A percentile compares a stretch with the other conserved stretches of the same genome.
phyloP scores from a whole-genome alignment of 148 eudicot species.

The Cornus kousa region DNA sequence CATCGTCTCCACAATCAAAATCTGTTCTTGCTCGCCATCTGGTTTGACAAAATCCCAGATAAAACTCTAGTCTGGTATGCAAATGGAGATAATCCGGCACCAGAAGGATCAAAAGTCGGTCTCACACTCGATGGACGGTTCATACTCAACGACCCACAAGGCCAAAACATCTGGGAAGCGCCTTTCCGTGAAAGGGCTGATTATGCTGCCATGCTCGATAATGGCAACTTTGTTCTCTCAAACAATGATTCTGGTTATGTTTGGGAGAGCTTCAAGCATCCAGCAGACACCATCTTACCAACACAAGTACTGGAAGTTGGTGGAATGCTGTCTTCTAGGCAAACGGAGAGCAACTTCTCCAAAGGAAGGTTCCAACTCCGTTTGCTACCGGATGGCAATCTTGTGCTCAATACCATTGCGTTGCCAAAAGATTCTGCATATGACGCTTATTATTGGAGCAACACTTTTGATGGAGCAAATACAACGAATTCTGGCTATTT shows the following conservation, averaged over 20 bases:
- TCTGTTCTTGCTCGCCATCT: constrained; percentile 26
- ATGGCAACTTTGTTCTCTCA: constrained; percentile 26
- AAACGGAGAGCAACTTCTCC: constrained; percentile 18
- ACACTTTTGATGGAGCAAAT: constrained; percentile 1
- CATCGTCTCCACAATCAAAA: constrained; percentile 13
- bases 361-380: constrained; percentile 28
- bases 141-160: constrained; percentile 12
- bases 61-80: constrained; percentile 33
- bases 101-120: constrained; percentile 20
- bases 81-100: constrained; percentile 16
- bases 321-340: constrained; percentile 9
- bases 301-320: constrained; percentile 13
- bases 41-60: constrained; percentile 32
- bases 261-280: constrained; percentile 25
- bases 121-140: constrained; percentile 18
- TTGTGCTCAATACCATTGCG: constrained; percentile 15
- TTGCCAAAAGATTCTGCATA: background rate
- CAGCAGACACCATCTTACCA: constrained; percentile 30
- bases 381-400: constrained; percentile 15
- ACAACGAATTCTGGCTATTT: constrained; percentile 8
- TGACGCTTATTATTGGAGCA: background rate
- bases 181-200: background rate
- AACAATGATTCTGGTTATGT: background rate
- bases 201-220: constrained; percentile 13
- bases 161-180: constrained; percentile 5